Conservation (phyloP, 2,329 filamentous ascomycete genomes). For the Penicillium glabrum region DNA sequence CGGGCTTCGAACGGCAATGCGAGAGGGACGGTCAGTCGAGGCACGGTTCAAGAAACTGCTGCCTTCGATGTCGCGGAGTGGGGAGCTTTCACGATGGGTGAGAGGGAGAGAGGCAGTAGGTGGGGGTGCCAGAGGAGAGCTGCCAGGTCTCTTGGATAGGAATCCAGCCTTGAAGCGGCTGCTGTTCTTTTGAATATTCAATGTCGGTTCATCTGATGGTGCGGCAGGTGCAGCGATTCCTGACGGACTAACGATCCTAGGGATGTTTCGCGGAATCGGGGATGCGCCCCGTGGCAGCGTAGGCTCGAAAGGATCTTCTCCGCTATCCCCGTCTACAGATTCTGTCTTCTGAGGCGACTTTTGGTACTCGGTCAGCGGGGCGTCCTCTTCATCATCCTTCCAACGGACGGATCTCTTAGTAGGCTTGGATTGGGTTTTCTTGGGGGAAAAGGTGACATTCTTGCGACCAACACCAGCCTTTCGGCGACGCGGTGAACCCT, state of each 20-base stretch:
- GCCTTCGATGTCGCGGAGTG: constrained; percentile 55
- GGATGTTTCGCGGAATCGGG: constrained; percentile 46
- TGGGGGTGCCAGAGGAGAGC: constrained; percentile 63
- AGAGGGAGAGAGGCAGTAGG: constrained; percentile 60
- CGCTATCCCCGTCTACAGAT: constrained; percentile 58
- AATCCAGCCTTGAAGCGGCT: constrained; percentile 89
- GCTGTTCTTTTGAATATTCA: constrained; percentile 64
- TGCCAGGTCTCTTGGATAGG: constrained; percentile 67
- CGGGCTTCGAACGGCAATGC: constrained; percentile 40
- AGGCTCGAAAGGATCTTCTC: constrained; percentile 50
- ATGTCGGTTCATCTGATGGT: constrained; percentile 57
- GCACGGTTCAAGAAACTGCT: constrained; percentile 51
- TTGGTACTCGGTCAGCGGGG: constrained; percentile 83
- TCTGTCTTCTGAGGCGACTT: constrained; percentile 76
- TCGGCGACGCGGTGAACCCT: constrained; percentile 76
- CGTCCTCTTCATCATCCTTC: constrained; percentile 87
- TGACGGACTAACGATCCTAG: constrained; percentile 41
- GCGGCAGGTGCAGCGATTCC: constrained; percentile 59
- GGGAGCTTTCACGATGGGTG: constrained; percentile 58
- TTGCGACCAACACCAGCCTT: constrained; percentile 66
- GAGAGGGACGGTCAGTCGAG: constrained; percentile 41
- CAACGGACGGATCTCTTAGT: constrained; percentile 81
- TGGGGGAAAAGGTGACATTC: constrained; percentile 76
- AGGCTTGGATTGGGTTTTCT: constrained; percentile 62
- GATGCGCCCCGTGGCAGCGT: constrained; percentile 46